Base-by-base conservation (phyloP, 306 rosid genomes). In the Dryas alaskensis region DNA sequence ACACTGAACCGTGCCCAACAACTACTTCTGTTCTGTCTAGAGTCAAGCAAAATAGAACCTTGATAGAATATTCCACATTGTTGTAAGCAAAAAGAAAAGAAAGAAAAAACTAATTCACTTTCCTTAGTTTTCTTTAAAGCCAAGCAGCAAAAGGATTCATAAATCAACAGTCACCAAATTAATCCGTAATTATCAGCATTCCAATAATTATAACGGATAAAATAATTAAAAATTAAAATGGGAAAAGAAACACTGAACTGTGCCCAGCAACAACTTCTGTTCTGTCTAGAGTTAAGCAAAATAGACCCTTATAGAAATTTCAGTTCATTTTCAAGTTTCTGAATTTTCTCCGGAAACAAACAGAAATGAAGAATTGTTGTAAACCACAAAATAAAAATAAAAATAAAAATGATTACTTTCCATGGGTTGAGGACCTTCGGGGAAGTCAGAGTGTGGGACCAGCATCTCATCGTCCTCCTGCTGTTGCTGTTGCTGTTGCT, bases 341-440 rank as follows among this genome's bases (percentile, higher is more conserved):
- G 17, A 51, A 51, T 51, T 10, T 53, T 69, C 63, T 42, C 4
- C 49, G 7, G 22, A 55, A 70, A 52, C 45, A 19, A 42, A 22
- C 16, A 74, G 55, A 10, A 42, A 52, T 7, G 19, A 31, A 64
- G 31, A 52, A 37, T 31, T 31, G 37, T 31, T 1, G 37, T 31
- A 31, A 31, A 31, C 37, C 37, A 31, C 37, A 31, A 1, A 1
- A 54, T 10, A 2, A 13, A 5, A 10, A 9, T 22, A 22, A 22
- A 22, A 22, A 22, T 22, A 39, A 44, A 42, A 17, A 3, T 0
- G 27, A 13, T 13, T 10, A 27, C 19, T n/a, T 86, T 89, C 87
- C 87, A 86, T 86, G 13, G 90, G 88, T 69, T 82, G 86, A 39
- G 90, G 92, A 50, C 85, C 90, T 48, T 76, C 76, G 4, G 82